Evolutionary conservation across 2,329 filamentous ascomycete species (phyloP).

Genomic region (Colletotrichum eleusines): DNA sequence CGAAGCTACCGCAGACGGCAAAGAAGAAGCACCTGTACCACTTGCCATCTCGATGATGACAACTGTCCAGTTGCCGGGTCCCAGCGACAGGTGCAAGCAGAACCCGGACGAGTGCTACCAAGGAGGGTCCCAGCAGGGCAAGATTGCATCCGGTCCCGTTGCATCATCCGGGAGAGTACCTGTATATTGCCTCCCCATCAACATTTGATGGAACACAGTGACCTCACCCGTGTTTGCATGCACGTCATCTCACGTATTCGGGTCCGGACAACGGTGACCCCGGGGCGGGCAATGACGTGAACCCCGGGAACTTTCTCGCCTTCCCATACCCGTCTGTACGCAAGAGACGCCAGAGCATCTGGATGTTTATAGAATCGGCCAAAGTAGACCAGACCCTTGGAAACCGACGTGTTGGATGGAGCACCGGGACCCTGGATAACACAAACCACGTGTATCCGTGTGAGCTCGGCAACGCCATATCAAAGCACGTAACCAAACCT

Average conservation of each 20-base stretch:
- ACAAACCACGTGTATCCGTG: background rate
- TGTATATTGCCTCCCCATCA: no score
- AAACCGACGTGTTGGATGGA: background rate
- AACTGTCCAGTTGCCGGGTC: no score
- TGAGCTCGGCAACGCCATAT: background rate
- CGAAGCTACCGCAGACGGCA: background rate
- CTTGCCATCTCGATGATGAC: background rate
- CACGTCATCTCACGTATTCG: conserved; percentile 1
- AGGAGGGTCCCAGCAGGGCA: background rate
- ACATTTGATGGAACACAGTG: background rate
- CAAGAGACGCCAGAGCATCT: background rate
- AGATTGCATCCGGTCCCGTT: background rate
- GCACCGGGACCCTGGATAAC: background rate
- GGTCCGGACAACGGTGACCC: background rate
- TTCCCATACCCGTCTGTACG: background rate
- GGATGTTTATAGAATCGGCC: background rate
- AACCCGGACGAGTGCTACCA: no score
- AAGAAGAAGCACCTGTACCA: no score
- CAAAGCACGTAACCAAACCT: background rate
- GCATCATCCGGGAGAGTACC: background rate
- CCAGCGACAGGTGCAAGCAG: no score
- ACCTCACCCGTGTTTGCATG: background rate
- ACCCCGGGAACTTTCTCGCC: background rate
- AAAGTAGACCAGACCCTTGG: background rate
- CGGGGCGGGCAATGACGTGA: background rate